Percentiles rank a stretch among this genome's conserved stretches.
These are phyloP conservation scores for Thelephora ganbajun DNA, from an alignment of 768 basidiomycete species.

Conservation along the genomic window DNA sequence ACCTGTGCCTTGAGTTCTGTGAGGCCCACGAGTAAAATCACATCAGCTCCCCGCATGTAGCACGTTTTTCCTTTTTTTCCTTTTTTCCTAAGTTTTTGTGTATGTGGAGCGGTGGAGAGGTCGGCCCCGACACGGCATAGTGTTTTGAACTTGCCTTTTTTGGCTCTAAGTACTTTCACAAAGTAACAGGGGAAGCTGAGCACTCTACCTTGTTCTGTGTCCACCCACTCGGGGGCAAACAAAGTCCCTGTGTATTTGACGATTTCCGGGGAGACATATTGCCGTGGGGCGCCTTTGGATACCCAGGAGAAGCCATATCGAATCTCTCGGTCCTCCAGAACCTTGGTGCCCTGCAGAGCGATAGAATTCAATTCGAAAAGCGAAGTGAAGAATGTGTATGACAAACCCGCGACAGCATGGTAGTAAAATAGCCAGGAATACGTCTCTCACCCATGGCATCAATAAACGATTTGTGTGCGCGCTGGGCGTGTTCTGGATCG, in stretches of 20 bases:
- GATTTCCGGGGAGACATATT: constrained; percentile 13
- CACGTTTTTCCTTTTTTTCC: constrained; percentile 7
- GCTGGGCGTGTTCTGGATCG: constrained; percentile 27
- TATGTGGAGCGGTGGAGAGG: constrained; percentile 11
- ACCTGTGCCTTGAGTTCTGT: constrained; percentile 33
- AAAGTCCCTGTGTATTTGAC: constrained; percentile 18
- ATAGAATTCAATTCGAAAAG: too few species aligned
- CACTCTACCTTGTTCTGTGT: constrained; percentile 18
- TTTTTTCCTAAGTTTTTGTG: too few species aligned
- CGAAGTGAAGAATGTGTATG: too few species aligned
- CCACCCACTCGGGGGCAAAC: constrained; percentile 18
- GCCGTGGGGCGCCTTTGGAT: too few species aligned
- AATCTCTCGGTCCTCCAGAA: constrained; percentile 30
- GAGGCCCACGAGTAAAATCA: constrained; percentile 28
- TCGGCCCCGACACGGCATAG: constrained; percentile 22
- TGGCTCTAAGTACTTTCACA: too few species aligned
- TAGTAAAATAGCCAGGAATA: too few species aligned
- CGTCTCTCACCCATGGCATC: too few species aligned
- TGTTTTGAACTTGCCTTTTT: constrained; percentile 20
- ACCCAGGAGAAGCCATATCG: constrained; percentile 15
- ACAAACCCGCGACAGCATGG: too few species aligned
- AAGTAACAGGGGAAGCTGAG: too few species aligned
- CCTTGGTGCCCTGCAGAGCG: constrained; percentile 25
- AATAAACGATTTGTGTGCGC: constrained; percentile 18
- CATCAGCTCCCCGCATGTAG: constrained; percentile 20